These are phyloP conservation scores for Fusarium sp. DNA, from an alignment of 2,329 filamentous ascomycete genomes.

Conservation along the genomic window DNA sequence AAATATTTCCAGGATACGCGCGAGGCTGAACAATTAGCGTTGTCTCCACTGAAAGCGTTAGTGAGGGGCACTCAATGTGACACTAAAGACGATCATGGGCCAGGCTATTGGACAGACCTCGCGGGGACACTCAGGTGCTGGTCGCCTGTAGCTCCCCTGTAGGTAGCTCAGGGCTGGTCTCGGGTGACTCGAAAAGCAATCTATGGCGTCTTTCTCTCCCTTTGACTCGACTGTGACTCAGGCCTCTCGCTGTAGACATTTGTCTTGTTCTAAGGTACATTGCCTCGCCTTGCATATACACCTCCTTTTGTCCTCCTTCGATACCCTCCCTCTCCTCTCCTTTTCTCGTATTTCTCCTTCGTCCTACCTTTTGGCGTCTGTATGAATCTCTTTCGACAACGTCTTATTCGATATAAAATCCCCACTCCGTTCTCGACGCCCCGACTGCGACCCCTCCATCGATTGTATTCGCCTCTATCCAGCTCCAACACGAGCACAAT, in stretches of 20 bases:
- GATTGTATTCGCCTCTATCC: constrained; percentile 47
- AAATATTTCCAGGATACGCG: constrained; percentile 31
- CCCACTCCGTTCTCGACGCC: constrained; percentile 40
- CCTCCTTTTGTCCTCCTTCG: constrained; percentile 21
- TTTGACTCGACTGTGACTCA: constrained; percentile 35
- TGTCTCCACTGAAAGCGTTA: constrained; percentile 24
- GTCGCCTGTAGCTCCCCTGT: constrained; percentile 15
- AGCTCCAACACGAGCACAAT: constrained; percentile 47
- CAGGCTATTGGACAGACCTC: constrained; percentile 22
- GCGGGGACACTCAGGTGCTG: not conserved
- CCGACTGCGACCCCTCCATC: constrained; percentile 39
- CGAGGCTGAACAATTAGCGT: constrained; percentile 33
- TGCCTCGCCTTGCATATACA: constrained; percentile 10
- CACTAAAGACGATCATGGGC: constrained; percentile 23
- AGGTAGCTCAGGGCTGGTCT: constrained; percentile 23
- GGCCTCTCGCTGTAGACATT: constrained; percentile 26
- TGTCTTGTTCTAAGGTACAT: constrained; percentile 24
- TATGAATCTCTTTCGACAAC: constrained; percentile 50
- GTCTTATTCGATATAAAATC: constrained; percentile 39
- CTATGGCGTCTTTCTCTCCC: constrained; percentile 34
- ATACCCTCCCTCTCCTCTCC: constrained; percentile 22
- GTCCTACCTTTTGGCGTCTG: constrained; percentile 38
- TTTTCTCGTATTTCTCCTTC: constrained; percentile 12
- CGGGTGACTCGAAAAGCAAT: constrained; percentile 25
- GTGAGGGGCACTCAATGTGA: constrained; percentile 29